These are phyloP conservation scores for Komagataella kurtzmanii DNA, from an alignment of 805 yeast species.

Conservation along the genomic window DNA sequence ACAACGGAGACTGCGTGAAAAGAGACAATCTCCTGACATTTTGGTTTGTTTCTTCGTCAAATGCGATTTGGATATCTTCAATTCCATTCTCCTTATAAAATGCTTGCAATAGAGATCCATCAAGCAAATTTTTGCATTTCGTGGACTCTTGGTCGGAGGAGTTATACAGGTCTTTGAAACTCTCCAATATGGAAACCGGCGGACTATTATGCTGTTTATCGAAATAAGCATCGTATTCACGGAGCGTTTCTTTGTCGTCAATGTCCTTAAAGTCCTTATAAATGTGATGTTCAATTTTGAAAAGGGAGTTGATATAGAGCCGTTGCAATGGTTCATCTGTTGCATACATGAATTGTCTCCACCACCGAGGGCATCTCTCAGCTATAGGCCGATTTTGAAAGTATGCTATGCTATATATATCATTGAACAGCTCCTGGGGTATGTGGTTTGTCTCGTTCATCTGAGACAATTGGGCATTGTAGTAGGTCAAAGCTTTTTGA, in stretches of 20 bases:
- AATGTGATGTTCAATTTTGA: neutral
- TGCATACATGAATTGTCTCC: neutral
- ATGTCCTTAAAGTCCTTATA: neutral
- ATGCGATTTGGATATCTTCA: neutral
- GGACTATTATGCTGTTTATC: neutral
- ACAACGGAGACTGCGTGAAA: neutral
- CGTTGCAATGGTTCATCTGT: neutral
- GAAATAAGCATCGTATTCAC: neutral
- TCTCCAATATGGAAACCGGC: neutral
- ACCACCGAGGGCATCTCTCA: neutral
- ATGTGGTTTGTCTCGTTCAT: neutral
- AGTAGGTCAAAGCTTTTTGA: neutral
- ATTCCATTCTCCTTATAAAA: neutral
- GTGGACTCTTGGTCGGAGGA: neutral
- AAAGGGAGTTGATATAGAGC: neutral
- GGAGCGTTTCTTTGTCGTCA: neutral
- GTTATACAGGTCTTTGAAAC: neutral
- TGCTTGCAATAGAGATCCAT: neutral
- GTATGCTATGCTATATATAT: neutral
- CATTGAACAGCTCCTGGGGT: neutral
- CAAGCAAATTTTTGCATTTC: neutral
- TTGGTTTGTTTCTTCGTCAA: neutral
- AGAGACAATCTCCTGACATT: neutral
- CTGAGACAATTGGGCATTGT: neutral
- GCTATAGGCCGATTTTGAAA: neutral